A percentile compares a stretch with the other conserved stretches of the same genome.
Evolutionary conservation across 2,329 filamentous ascomycete genomes (phyloP).

Genomic region (Cryphonectria nitschkei): DNA sequence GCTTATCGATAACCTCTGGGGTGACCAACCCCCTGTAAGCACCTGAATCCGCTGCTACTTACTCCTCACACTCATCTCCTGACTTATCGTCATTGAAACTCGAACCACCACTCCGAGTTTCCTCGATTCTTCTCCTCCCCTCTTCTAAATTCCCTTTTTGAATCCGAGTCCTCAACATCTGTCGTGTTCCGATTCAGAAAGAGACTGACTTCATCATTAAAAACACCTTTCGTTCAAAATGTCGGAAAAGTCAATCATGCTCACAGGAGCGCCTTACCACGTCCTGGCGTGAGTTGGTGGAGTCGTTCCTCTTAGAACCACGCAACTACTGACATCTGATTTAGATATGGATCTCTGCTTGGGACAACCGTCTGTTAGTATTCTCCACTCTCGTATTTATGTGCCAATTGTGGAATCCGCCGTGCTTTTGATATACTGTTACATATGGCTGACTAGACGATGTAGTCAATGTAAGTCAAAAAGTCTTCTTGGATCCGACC

Average conservation of each 20-base stretch:
- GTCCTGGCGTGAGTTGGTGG: conserved; percentile 63
- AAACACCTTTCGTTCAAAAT: conserved; percentile 40
- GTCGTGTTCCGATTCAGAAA: not conserved
- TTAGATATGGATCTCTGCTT: conserved; percentile 83
- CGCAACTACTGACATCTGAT: conserved; percentile 24
- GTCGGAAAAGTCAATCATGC: conserved; percentile 54
- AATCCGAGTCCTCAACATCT: not conserved
- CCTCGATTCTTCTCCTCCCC: not conserved
- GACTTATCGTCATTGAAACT: conserved; percentile 11
- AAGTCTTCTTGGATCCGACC: not conserved
- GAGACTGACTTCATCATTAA: not conserved
- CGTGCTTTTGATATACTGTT: not conserved
- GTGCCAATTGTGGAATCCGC: not conserved
- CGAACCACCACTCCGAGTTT: no score
- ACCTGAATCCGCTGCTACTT: not conserved
- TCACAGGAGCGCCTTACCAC: conserved; percentile 74
- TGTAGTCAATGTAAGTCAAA: conserved; percentile 26
- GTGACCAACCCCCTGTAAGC: not conserved
- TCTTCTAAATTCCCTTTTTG: not conserved
- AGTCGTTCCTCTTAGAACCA: not conserved
- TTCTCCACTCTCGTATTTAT: not conserved
- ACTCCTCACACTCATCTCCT: not conserved
- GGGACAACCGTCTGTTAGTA: conserved; percentile 85
- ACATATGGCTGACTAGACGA: conserved; percentile 4
- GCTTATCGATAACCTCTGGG: conserved; percentile 22